These are phyloP conservation scores for Xylaria scruposa DNA, from an alignment of 495 filamentous ascomycete genomes.

Conservation along the genomic window DNA sequence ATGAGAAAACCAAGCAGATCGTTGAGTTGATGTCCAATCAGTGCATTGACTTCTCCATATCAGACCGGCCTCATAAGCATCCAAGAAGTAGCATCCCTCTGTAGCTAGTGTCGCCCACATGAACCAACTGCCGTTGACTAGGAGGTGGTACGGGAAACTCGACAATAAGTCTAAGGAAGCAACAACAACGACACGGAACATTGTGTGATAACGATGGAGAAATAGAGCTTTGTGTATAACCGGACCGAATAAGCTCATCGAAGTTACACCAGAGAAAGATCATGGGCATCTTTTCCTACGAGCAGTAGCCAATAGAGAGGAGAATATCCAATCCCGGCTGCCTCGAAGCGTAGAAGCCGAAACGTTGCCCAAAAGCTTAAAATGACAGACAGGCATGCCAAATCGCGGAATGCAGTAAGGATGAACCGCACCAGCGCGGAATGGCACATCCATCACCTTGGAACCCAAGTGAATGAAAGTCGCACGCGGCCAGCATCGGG, in stretches of 20 bases:
- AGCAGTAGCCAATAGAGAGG: too few species aligned
- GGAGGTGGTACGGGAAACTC: not conserved
- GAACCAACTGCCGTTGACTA: not conserved
- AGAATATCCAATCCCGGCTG: not conserved
- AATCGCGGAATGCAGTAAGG: not conserved
- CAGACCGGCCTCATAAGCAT: not conserved
- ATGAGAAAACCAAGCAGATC: not conserved
- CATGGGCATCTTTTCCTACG: not conserved
- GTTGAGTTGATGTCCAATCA: too few species aligned
- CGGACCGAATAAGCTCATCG: not conserved
- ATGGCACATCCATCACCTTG: not conserved
- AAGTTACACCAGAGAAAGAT: constrained; percentile 3
- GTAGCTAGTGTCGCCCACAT: not conserved
- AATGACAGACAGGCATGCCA: not conserved
- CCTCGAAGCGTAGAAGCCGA: not conserved
- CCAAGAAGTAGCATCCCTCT: not conserved
- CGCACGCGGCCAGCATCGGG: constrained; percentile 19
- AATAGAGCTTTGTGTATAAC: not conserved
- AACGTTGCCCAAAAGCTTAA: not conserved
- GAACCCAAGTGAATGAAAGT: not conserved
- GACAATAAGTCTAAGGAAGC: not conserved
- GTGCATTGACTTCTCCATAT: not conserved
- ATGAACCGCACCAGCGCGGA: not conserved
- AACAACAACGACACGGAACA: not conserved
- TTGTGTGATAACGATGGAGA: not conserved